phyloP scores from a whole-genome alignment of 129 eudicot species.

The Flaveria brownii region DNA sequence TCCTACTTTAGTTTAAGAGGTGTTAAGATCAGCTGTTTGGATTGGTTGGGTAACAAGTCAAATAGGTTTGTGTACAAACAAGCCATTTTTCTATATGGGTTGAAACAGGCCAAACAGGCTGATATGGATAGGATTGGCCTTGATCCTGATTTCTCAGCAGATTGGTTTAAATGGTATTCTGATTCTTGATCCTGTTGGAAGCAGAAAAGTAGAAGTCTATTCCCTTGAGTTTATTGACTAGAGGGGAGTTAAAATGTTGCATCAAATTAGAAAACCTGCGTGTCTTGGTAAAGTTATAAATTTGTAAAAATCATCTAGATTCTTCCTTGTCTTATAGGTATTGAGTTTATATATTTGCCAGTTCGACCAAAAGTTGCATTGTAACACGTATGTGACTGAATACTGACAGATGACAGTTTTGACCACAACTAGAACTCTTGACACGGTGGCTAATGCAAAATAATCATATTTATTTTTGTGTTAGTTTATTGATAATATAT shows the following conservation, averaged over 20 bases:
- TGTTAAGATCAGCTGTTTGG: background rate
- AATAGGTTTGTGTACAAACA: background rate
- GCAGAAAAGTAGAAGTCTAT: slow-evolving; percentile 35
- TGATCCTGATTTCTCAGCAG: slow-evolving; percentile 17
- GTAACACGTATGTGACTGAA: slow-evolving; percentile 64
- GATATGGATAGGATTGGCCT: background rate
- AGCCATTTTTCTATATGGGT: background rate
- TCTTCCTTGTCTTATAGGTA: slow-evolving; percentile 39
- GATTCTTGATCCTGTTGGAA: slow-evolving; percentile 65
- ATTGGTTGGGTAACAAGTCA: background rate
- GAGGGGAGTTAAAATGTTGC: slow-evolving; percentile 64
- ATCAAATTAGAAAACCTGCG: slow-evolving; percentile 8
- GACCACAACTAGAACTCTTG: slow-evolving; percentile 59
- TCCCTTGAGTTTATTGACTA: slow-evolving; percentile 47
- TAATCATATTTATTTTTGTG: background rate
- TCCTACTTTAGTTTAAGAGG: slow-evolving; percentile 10
- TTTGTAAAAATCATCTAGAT: background rate
- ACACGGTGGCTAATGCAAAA: slow-evolving; percentile 80
- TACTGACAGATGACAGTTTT: background rate
- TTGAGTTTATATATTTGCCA: slow-evolving; percentile 66
- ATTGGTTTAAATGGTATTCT: slow-evolving; percentile 45
- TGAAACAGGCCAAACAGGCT: background rate
- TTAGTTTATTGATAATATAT: background rate
- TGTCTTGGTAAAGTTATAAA: background rate
- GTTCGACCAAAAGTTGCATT: slow-evolving; percentile 67